phyloP scores from a whole-genome alignment of 805 yeast species.

The Gaillardinia entomophila region DNA sequence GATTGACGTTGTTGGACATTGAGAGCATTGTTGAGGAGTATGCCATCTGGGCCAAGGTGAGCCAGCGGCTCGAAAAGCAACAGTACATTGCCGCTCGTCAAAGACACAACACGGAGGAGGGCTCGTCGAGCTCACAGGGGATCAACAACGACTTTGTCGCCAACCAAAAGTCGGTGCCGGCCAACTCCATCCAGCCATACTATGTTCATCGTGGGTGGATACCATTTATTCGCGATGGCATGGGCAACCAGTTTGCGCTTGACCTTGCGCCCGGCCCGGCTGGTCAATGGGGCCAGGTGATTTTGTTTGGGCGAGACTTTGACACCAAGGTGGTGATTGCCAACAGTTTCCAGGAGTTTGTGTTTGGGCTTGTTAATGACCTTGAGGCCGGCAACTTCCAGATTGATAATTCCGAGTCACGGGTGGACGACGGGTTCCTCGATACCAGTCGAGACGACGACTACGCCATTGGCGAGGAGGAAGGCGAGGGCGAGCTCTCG shows the following conservation, averaged over 20 bases:
- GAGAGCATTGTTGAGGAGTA: slow-evolving; percentile 39
- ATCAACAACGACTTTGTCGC: slow-evolving; percentile 20
- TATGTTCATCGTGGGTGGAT: slow-evolving; percentile 57
- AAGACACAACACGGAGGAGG: slow-evolving; percentile 10
- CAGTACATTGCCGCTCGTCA: slow-evolving; percentile 23
- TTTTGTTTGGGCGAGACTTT: slow-evolving; percentile 88
- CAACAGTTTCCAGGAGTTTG: slow-evolving; percentile 42
- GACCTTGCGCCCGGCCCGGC: slow-evolving; percentile 58
- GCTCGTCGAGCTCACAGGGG: not conserved
- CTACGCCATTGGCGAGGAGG: slow-evolving; percentile 39
- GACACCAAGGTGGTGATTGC: slow-evolving; percentile 87
- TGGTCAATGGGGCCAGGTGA: slow-evolving; percentile 79
- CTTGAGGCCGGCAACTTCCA: slow-evolving; percentile 37
- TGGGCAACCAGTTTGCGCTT: slow-evolving; percentile 87
- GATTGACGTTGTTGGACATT: slow-evolving; percentile 36
- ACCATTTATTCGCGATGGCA: slow-evolving; percentile 81
- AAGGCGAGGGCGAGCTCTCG: slow-evolving; percentile 37
- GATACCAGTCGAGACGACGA: slow-evolving; percentile 31
- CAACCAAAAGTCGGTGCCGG: slow-evolving; percentile 33
- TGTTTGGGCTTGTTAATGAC: slow-evolving; percentile 32
- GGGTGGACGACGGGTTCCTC: slow-evolving; percentile 32
- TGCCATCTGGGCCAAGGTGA: slow-evolving; percentile 36
- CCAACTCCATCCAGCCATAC: slow-evolving; percentile 29
- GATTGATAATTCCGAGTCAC: slow-evolving; percentile 26
- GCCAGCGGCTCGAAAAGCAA: slow-evolving; percentile 34